Conservation (phyloP, 1,284 basidiomycete genomes). For the Singerocomus inundabilis region DNA sequence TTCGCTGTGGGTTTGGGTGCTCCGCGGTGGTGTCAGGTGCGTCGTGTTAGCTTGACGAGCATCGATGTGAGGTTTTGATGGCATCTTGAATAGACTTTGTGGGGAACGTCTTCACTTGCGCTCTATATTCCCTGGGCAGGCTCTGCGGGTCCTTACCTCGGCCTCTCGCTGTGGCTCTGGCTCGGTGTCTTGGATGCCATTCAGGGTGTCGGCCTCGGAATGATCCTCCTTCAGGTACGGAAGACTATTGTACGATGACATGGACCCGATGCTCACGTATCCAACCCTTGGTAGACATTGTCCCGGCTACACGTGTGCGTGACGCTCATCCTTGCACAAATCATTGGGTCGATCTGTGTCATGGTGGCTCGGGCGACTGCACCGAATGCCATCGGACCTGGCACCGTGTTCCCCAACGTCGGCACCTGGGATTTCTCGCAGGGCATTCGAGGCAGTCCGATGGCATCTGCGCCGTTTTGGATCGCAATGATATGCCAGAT, state of each 20-base stretch:
- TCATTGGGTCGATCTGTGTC: conserved; percentile 78
- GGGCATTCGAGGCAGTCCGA: conserved; percentile 69
- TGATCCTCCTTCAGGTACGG: conserved; percentile 84
- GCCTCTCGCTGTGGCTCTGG: conserved; percentile 89
- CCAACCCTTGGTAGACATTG: conserved; percentile 53
- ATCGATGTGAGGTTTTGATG: conserved; percentile 12
- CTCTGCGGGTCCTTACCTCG: conserved; percentile 78
- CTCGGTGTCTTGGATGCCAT: conserved; percentile 89
- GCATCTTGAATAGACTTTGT: conserved; percentile 59
- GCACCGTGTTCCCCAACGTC: conserved; percentile 88
- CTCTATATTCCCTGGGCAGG: conserved; percentile 93
- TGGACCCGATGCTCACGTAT: conserved; percentile 4
- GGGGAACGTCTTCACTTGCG: conserved; percentile 85
- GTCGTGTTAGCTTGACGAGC: conserved; percentile 8
- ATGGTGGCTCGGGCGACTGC: conserved; percentile 87
- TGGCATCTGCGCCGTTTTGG: conserved; percentile 85
- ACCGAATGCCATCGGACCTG: conserved; percentile 79
- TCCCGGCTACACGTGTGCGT: conserved; percentile 92
- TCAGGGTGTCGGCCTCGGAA: conserved; percentile 89
- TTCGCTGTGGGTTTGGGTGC: conserved; percentile 92
- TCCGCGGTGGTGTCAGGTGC: conserved; percentile 87
- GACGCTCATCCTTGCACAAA: conserved; percentile 83
- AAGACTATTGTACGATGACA: background rate
- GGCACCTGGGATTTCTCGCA: conserved; percentile 82
- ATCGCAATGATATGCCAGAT: conserved; percentile 77